Evolutionary conservation across 345 rosid species (phyloP).

Genomic region (Syzygium grande): DNA sequence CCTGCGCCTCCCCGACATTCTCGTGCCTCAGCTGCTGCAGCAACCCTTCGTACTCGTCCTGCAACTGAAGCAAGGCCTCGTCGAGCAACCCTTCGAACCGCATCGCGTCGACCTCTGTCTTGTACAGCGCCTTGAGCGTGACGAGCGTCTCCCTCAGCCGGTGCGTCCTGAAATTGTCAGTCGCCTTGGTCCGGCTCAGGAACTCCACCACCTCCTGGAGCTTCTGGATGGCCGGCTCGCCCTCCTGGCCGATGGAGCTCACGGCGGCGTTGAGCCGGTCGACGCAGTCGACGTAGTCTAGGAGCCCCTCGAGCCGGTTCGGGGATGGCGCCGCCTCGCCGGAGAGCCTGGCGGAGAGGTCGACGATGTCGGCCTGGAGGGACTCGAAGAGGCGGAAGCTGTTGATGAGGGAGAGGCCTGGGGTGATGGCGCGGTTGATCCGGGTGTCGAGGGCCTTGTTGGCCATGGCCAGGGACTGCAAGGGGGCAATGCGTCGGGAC

Average conservation of each 20-base stretch:
- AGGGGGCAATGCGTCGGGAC: conserved; percentile 38
- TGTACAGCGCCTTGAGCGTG: conserved; percentile 42
- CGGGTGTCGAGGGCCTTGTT: conserved; percentile 53
- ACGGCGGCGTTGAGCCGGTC: conserved; percentile 30
- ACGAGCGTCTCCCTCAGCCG: conserved; percentile 48
- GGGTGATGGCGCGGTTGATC: conserved; percentile 47
- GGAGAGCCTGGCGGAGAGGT: conserved; percentile 22
- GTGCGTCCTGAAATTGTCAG: conserved; percentile 33
- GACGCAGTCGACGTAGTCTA: conserved; percentile 33
- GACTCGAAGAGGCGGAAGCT: conserved; percentile 40
- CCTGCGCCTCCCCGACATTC: conserved; percentile 13
- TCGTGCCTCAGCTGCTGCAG: conserved; percentile 37
- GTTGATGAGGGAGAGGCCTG: conserved; percentile 39
- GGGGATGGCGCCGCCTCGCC: neutral
- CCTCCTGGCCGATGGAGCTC: conserved; percentile 27
- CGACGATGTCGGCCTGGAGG: conserved; percentile 31
- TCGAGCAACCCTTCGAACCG: conserved; percentile 63
- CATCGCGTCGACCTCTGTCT: conserved; percentile 49
- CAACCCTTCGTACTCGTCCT: conserved; percentile 42
- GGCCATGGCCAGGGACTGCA: conserved; percentile 48
- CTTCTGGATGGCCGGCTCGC: conserved; percentile 54
- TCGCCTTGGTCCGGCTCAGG: conserved; percentile 65
- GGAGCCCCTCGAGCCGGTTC: conserved; percentile 28
- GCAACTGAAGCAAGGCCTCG: conserved; percentile 49
- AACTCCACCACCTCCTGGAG: conserved; percentile 74